Evolutionary conservation across 352 stramenopile genomes (phyloP).

Genomic region (Peronosclerospora sorghi): DNA sequence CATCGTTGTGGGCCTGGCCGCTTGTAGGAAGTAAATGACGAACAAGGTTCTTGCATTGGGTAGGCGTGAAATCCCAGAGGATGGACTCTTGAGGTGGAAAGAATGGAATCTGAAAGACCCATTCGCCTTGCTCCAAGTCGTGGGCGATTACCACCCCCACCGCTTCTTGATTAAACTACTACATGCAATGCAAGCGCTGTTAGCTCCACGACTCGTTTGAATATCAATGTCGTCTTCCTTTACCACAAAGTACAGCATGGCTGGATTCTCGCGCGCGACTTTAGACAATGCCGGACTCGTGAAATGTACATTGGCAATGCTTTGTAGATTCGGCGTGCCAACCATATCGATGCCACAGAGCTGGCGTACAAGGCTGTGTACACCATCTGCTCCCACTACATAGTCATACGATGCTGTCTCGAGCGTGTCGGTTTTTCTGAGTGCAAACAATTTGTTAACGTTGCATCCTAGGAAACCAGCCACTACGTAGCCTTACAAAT

Average conservation of each 20-base stretch:
- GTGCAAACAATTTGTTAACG: background rate
- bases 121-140: conserved; percentile 80
- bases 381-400: conserved; percentile 86
- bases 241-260: conserved; percentile 93
- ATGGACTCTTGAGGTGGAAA: conserved; percentile 82
- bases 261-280: conserved; percentile 48
- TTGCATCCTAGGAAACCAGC: background rate
- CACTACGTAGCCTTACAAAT: conserved; percentile 28
- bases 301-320: conserved; percentile 93
- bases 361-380: conserved; percentile 73
- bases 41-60: conserved; percentile 47
- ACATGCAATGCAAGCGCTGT: background rate
- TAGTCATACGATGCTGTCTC: conserved; percentile 57
- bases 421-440: conserved; percentile 26
- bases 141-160: conserved; percentile 91
- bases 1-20: conserved; percentile 14
- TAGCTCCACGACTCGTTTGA: background rate
- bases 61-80: conserved; percentile 42
- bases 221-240: background rate
- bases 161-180: conserved; percentile 69
- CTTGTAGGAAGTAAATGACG: conserved; percentile 31
- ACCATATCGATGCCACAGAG: conserved; percentile 58
- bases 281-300: conserved; percentile 60
- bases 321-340: conserved; percentile 77
- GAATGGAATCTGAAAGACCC: conserved; percentile 88